phyloP scores from a whole-genome alignment of 1,139 yeast species.

The Blastobotrys elegans region DNA sequence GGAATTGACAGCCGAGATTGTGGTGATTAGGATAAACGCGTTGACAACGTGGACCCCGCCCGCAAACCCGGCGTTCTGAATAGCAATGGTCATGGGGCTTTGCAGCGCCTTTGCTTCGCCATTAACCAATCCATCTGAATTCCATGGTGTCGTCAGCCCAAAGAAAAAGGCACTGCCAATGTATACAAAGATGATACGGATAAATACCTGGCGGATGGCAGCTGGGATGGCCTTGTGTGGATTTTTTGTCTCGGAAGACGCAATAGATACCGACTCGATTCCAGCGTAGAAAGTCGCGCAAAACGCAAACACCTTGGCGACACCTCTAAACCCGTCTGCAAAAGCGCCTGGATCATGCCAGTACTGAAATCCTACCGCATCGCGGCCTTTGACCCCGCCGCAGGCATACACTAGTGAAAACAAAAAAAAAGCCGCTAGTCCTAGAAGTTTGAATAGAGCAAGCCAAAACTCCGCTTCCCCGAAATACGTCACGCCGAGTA shows the following conservation, averaged over 20 bases:
- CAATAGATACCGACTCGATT: constrained; percentile 74
- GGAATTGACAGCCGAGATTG: constrained; percentile 68
- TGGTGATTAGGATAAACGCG: constrained; percentile 65
- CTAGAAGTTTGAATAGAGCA: constrained; percentile 51
- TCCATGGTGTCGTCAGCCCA: constrained; percentile 61
- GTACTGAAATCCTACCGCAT: constrained; percentile 57
- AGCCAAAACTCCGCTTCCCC: constrained; percentile 67
- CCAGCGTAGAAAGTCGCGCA: constrained; percentile 89
- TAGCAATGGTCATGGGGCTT: constrained; percentile 71
- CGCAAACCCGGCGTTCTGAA: constrained; percentile 50
- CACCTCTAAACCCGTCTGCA: constrained; percentile 69
- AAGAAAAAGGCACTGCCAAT: constrained; percentile 52
- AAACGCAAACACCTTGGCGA: constrained; percentile 69
- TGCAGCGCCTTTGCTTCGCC: constrained; percentile 50
- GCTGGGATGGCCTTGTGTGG: constrained; percentile 65
- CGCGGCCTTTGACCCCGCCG: constrained; percentile 64
- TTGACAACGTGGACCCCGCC: constrained; percentile 69
- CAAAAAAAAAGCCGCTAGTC: constrained; percentile 59
- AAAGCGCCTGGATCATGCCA: constrained; percentile 64
- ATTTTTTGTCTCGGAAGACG: constrained; percentile 77
- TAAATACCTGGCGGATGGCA: constrained; percentile 68
- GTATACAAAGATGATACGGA: constrained; percentile 65
- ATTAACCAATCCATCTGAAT: constrained; percentile 43
- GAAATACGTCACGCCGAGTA: constrained; percentile 65
- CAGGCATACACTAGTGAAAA: constrained; percentile 56